These are phyloP conservation scores for Pestalotiopsis sp. DNA, from an alignment of 2,329 filamentous ascomycete genomes.

Conservation along the genomic window DNA sequence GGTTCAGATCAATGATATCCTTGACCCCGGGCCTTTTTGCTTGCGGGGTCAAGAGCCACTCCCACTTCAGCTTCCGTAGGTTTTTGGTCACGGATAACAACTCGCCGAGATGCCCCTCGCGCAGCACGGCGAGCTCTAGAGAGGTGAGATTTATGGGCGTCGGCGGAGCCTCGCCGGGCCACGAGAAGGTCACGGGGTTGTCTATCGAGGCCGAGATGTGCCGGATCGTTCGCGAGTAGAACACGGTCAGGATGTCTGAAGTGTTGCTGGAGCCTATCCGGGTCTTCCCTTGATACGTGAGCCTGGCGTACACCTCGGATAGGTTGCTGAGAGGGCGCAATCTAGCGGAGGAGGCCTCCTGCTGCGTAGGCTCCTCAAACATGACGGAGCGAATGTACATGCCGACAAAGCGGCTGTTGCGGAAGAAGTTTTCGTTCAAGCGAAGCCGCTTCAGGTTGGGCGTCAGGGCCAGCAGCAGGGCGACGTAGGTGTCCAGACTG, in stretches of 20 bases:
- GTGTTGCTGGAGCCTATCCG: not conserved
- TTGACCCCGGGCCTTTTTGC: not conserved
- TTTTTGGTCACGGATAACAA: not conserved
- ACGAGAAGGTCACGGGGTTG: not conserved
- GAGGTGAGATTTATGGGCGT: not conserved
- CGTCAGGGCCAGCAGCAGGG: not conserved
- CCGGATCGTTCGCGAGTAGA: not conserved
- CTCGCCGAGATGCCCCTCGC: not conserved
- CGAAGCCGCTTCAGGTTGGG: not conserved
- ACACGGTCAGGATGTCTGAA: not conserved
- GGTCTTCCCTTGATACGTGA: not conserved
- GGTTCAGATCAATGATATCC: not conserved
- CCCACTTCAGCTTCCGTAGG: not conserved
- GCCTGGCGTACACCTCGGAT: not conserved
- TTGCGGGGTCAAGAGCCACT: not conserved
- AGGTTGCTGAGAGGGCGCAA: not conserved
- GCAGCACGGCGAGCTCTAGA: not conserved
- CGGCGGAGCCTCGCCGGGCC: no score
- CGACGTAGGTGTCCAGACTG: not conserved
- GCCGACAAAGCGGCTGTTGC: not conserved
- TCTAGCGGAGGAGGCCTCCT: no score
- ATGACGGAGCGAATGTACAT: not conserved
- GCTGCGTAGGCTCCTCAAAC: not conserved
- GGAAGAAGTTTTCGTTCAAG: not conserved
- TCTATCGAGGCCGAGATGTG: not conserved